Evolutionary conservation across 768 basidiomycete genomes (phyloP).

Genomic region (Serendipita sp.): DNA sequence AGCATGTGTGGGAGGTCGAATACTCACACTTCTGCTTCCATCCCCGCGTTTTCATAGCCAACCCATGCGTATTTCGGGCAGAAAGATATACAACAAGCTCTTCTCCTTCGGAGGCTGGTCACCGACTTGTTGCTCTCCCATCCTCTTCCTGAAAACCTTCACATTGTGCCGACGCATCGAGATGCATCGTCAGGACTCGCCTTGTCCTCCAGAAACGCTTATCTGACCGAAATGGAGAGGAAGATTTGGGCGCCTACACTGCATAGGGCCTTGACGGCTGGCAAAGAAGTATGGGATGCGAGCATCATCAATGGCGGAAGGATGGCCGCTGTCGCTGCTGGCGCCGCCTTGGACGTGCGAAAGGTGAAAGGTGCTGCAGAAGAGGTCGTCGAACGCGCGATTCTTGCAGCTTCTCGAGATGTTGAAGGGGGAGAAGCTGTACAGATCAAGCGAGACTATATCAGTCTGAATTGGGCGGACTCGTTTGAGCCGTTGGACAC

Average conservation of each 20-base stretch:
- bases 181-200: constrained; percentile 54
- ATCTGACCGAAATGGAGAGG: constrained; percentile 52
- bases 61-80: constrained; percentile 91
- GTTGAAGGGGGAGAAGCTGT: constrained; percentile 23
- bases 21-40: neutral
- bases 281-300: constrained; percentile 36
- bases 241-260: constrained; percentile 48
- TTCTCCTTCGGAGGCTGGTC: constrained; percentile 64
- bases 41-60: constrained; percentile 49
- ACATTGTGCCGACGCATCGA: constrained; percentile 77
- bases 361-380: constrained; percentile 14
- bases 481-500: constrained; percentile 38
- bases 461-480: constrained; percentile 73
- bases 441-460: constrained; percentile 58
- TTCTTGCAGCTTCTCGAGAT: constrained; percentile 17
- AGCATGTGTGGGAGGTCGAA: no score
- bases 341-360: constrained; percentile 27
- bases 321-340: constrained; percentile 33
- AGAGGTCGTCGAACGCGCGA: constrained; percentile 6
- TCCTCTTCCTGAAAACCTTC: constrained; percentile 56
- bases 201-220: constrained; percentile 80
- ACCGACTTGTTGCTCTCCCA: constrained; percentile 68
- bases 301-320: neutral
- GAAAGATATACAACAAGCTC: constrained; percentile 94
- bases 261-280: constrained; percentile 48